Evolutionary conservation across 768 basidiomycete genomes (phyloP), one percentile per base, ranked within the genome.

Genomic region (Mycena belliarum): DNA sequence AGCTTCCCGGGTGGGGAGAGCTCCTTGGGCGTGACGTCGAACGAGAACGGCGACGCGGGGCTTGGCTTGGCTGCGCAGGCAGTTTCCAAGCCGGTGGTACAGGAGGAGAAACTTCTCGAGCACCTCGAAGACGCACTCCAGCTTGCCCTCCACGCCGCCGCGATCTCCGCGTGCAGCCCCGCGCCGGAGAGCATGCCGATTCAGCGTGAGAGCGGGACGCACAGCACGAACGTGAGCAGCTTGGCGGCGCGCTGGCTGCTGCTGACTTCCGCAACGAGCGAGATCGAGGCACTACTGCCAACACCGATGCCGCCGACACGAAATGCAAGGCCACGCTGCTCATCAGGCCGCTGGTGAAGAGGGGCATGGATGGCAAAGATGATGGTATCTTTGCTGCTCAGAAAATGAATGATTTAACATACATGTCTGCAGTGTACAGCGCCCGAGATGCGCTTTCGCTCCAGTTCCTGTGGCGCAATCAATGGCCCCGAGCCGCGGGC

Each of bases 81-180:
- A 59, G 12, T 59, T 52, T 57, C 61, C 68, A 59, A 72, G 71
- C 23, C 66, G 72, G 42, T 80, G 78, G 64, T 81, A 81, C 0
- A 84, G 86, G 24, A 94, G 65, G 49, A 97, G 76, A 41, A 97
- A 83, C 50, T 81, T 77, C 68, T 98, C 91, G 40, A 93, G 70
- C 32, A 95, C 78, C 63, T 88, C 85, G 71, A 95, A 94, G 11
- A 92, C 93, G 43, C 87, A 87, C 64, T 88, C 85, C n/a, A 85
- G 73, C 66, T 95, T 83, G 24, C 91, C 92, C 0, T 73, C 95
- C 96, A 98, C 0, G 81, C 76, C 4, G 68, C 66, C 16, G 86
- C 80, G 43, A 95, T 79, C 57, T 86, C 81, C 9, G 67, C 60
- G 63, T 94, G 88, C 35, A 75, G 67, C 2, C 87, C 88, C 0